These are phyloP conservation scores for Vanrija sp. DNA, from an alignment of 1,284 basidiomycete species.

Conservation along the genomic window DNA sequence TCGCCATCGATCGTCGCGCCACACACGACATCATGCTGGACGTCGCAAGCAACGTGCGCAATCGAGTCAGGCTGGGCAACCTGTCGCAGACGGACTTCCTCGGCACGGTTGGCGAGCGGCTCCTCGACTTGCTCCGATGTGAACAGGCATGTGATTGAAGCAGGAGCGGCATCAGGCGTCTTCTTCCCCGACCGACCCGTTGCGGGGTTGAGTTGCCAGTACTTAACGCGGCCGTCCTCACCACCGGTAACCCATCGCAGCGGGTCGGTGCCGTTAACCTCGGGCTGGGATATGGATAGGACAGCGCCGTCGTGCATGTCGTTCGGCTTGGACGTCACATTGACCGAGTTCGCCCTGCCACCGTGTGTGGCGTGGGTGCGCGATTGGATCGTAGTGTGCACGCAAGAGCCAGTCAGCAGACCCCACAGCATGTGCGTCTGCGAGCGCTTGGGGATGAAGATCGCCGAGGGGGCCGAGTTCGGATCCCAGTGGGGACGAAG, in stretches of 20 bases:
- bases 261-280: slow-evolving; percentile 10
- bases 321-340: slow-evolving; percentile 22
- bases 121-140: slow-evolving; percentile 21
- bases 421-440: slow-evolving; percentile 44
- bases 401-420: slow-evolving; percentile 32
- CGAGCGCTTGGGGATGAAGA: slow-evolving; percentile 30
- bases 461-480: slow-evolving; percentile 21
- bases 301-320: slow-evolving; percentile 37
- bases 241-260: slow-evolving; percentile 42
- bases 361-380: slow-evolving; percentile 32
- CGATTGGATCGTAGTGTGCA: slow-evolving; percentile 39
- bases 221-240: slow-evolving; percentile 43
- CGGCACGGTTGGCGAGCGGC: slow-evolving; percentile 30
- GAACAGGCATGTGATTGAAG: slow-evolving; percentile 36
- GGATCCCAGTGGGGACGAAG: slow-evolving; percentile 38
- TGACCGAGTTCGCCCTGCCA: slow-evolving; percentile 35
- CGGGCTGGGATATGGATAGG: slow-evolving; percentile 30
- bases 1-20: slow-evolving; percentile 41
- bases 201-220: slow-evolving; percentile 36
- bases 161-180: slow-evolving; percentile 20
- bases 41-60: slow-evolving; percentile 30
- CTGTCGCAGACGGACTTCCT: slow-evolving; percentile 30
- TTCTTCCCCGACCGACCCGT: slow-evolving; percentile 23
- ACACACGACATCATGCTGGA: slow-evolving; percentile 27
- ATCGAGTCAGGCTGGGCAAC: slow-evolving; percentile 31